These are phyloP conservation scores for Pyrenophora teres DNA, from an alignment of 2,329 filamentous ascomycete genomes.

Conservation along the genomic window DNA sequence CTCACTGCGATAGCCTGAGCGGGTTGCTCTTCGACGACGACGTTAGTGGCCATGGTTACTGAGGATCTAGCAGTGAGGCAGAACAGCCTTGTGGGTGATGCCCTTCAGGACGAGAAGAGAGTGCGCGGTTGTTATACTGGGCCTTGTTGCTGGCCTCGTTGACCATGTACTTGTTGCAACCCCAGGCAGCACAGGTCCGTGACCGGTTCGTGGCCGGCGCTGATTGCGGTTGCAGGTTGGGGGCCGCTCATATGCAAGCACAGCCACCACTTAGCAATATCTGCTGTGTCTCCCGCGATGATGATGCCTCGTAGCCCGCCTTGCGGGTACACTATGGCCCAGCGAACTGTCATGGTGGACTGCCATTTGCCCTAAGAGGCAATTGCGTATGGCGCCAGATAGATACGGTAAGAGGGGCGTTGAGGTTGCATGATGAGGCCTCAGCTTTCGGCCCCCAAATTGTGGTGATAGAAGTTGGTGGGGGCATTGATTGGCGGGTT, in stretches of 20 bases:
- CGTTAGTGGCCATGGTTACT: constrained; percentile 27
- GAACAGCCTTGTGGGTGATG: constrained; percentile 29
- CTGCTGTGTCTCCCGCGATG: not conserved
- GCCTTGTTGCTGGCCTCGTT: constrained; percentile 35
- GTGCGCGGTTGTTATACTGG: constrained; percentile 29
- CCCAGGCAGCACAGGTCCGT: constrained; percentile 25
- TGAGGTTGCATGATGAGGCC: constrained; percentile 6
- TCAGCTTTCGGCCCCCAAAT: constrained; percentile 26
- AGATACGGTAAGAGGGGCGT: constrained; percentile 7
- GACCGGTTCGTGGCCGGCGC: not conserved
- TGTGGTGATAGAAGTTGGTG: not conserved
- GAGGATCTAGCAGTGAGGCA: constrained; percentile 6
- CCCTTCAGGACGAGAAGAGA: constrained; percentile 21
- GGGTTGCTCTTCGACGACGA: constrained; percentile 26
- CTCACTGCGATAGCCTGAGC: constrained; percentile 24
- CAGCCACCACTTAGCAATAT: constrained; percentile 22
- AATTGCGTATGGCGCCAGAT: constrained; percentile 4
- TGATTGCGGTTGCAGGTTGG: constrained; percentile 1
- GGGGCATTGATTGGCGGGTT: constrained; percentile 1
- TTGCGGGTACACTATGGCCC: not conserved
- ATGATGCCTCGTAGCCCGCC: not conserved
- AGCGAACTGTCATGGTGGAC: not conserved
- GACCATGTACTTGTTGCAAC: constrained; percentile 14
- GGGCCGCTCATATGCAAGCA: constrained; percentile 20
- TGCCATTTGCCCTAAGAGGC: not conserved